A percentile compares a stretch with the other conserved stretches of the same genome.
phyloP scores from a whole-genome alignment of 78 protist species.

The Speleostelium caveatum region DNA sequence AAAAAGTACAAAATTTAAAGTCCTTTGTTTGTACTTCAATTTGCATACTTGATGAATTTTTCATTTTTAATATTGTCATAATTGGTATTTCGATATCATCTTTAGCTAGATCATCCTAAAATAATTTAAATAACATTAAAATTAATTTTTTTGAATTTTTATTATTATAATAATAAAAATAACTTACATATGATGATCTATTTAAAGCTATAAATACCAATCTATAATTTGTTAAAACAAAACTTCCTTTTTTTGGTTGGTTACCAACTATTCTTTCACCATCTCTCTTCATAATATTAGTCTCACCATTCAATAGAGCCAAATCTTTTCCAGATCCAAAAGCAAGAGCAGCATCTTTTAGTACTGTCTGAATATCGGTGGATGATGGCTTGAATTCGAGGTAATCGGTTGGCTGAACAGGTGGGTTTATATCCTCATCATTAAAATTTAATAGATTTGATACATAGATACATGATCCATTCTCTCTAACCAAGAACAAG shows the following conservation, averaged over 20 bases:
- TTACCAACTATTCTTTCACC: constrained; percentile 25
- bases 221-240: constrained; percentile 50
- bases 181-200: constrained; percentile 61
- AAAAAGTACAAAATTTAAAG: constrained; percentile 14
- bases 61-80: constrained; percentile 20
- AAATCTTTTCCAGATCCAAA: constrained; percentile 26
- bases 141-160: too few relatives aligned
- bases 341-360: constrained; percentile 21
- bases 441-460: neutral
- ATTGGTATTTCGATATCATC: constrained; percentile 62
- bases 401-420: neutral
- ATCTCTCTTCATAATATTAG: neutral
- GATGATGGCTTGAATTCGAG: constrained; percentile 32
- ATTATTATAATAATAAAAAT: too few relatives aligned
- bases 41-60: neutral
- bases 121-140: too few relatives aligned
- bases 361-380: constrained; percentile 4
- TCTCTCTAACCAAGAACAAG: constrained; percentile 29
- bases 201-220: constrained; percentile 25
- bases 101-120: constrained; percentile 55
- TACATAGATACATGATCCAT: neutral
- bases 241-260: constrained; percentile 40
- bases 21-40: constrained; percentile 61
- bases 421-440: neutral
- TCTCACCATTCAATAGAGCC: constrained; percentile 50